Evolutionary conservation across 2,329 filamentous ascomycete species (phyloP).

Genomic region (Knufia petricola): DNA sequence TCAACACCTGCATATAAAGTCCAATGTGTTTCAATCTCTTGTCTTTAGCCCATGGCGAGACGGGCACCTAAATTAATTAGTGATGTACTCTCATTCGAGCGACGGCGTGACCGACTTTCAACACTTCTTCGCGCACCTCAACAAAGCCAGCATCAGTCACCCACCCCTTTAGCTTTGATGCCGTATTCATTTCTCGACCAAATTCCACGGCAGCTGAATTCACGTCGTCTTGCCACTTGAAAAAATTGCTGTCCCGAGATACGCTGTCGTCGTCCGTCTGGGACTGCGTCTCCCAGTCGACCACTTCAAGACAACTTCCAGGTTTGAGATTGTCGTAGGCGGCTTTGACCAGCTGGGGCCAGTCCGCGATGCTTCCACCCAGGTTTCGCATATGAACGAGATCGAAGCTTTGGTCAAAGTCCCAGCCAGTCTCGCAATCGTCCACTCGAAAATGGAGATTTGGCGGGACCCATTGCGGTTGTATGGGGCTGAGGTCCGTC

Average conservation of each 20-base stretch:
- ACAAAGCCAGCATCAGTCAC: background rate
- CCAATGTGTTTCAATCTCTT: background rate
- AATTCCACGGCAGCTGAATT: conserved; percentile 11
- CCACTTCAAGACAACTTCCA: conserved; percentile 26
- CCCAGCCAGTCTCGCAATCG: conserved; percentile 29
- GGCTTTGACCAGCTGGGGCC: conserved; percentile 23
- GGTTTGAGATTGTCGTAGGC: conserved; percentile 23
- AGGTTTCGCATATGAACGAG: conserved; percentile 26
- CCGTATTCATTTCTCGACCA: conserved; percentile 7
- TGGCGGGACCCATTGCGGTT: conserved; percentile 34
- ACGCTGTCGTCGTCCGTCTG: conserved; percentile 25
- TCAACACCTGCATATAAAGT: background rate
- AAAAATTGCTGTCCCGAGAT: conserved; percentile 14
- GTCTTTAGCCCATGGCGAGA: background rate
- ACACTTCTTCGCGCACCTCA: background rate
- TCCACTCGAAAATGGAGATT: conserved; percentile 29
- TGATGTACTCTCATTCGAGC: background rate
- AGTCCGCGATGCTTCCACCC: conserved; percentile 29
- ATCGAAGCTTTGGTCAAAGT: conserved; percentile 26
- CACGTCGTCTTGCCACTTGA: conserved; percentile 16
- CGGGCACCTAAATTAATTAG: background rate
- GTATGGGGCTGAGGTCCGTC: conserved; percentile 42
- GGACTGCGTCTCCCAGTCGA: conserved; percentile 26
- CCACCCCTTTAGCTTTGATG: background rate
- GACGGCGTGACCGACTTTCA: conserved; percentile 1